A percentile compares a stretch with the other conserved stretches of the same genome.
phyloP scores from a whole-genome alignment of 306 rosid genomes.

The Rubus parviflorus region DNA sequence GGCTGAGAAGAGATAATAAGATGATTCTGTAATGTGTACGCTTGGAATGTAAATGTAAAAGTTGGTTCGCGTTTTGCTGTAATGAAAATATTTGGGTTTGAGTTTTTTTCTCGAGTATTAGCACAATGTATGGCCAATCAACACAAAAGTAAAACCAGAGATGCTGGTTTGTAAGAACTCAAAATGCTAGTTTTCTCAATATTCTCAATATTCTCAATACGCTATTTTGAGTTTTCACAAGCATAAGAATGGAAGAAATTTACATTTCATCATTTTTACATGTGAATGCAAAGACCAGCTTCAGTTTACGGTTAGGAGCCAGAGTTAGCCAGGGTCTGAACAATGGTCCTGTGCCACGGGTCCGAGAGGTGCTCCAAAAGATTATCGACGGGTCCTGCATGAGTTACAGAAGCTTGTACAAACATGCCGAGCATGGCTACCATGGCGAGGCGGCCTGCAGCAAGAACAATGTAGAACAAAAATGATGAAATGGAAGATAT shows the following conservation, averaged over 20 bases:
- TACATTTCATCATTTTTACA: neutral
- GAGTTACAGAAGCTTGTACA: constrained; percentile 88
- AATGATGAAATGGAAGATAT: neutral
- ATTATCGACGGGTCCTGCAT: constrained; percentile 88
- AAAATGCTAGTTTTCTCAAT: no score
- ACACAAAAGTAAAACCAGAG: neutral
- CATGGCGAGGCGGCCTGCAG: constrained; percentile 82
- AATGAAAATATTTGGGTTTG: constrained; percentile 36
- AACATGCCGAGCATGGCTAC: constrained; percentile 87
- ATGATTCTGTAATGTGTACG: constrained; percentile 45
- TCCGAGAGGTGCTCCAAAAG: constrained; percentile 86
- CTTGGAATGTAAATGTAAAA: constrained; percentile 45
- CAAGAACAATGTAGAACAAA: constrained; percentile 7
- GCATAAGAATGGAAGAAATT: neutral
- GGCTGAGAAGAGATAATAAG: constrained; percentile 36
- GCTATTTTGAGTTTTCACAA: neutral
- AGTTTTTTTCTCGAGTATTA: neutral
- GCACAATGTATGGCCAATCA: neutral
- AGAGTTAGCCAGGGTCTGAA: constrained; percentile 66
- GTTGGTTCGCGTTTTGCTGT: constrained; percentile 36
- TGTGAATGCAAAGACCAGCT: neutral
- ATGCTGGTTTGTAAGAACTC: no score
- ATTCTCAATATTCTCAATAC: no score
- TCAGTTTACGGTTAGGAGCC: constrained; percentile 30
- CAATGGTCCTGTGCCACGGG: constrained; percentile 88